Evolutionary conservation across 139 green algal species (phyloP).

Genomic region (Micromonas commoda): DNA sequence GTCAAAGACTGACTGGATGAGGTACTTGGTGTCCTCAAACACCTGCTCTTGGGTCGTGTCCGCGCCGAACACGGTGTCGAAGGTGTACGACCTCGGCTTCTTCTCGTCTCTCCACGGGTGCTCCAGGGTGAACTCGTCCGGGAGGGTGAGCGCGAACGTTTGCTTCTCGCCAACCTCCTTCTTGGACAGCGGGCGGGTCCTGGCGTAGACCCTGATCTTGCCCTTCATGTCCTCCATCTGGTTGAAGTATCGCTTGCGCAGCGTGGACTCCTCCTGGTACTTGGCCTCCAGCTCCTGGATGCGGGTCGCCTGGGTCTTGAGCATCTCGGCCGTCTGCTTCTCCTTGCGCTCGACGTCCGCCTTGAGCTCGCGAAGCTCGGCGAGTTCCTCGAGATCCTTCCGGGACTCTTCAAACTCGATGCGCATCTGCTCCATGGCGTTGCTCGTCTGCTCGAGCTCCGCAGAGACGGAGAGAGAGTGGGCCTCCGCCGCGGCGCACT

Average conservation of each 20-base stretch:
- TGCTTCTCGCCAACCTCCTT: conserved; percentile 65
- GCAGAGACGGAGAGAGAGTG: not conserved
- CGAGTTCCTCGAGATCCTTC: conserved; percentile 60
- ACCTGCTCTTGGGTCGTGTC: conserved; percentile 69
- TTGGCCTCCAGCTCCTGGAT: conserved; percentile 88
- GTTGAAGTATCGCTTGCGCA: conserved; percentile 73
- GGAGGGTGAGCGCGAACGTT: conserved; percentile 45
- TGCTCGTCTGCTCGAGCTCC: conserved; percentile 39
- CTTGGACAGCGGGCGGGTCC: conserved; percentile 76
- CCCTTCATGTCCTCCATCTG: conserved; percentile 93
- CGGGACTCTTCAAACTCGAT: not conserved
- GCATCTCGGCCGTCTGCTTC: conserved; percentile 61
- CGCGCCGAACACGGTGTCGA: conserved; percentile 72
- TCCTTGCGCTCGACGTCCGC: conserved; percentile 83
- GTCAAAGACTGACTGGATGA: conserved; percentile 89
- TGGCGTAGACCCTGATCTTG: conserved; percentile 91
- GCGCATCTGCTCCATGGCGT: not conserved
- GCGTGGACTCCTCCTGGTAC: conserved; percentile 77
- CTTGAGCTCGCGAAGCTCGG: conserved; percentile 87
- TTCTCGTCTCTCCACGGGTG: conserved; percentile 84
- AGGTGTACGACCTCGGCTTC: conserved; percentile 78
- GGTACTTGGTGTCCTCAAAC: conserved; percentile 93
- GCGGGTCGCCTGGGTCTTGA: conserved; percentile 70
- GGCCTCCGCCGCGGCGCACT: conserved; percentile 8
- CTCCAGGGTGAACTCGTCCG: conserved; percentile 65